phyloP scores from a whole-genome alignment of 305 asterid genomes.

The Petunia hybrid region DNA sequence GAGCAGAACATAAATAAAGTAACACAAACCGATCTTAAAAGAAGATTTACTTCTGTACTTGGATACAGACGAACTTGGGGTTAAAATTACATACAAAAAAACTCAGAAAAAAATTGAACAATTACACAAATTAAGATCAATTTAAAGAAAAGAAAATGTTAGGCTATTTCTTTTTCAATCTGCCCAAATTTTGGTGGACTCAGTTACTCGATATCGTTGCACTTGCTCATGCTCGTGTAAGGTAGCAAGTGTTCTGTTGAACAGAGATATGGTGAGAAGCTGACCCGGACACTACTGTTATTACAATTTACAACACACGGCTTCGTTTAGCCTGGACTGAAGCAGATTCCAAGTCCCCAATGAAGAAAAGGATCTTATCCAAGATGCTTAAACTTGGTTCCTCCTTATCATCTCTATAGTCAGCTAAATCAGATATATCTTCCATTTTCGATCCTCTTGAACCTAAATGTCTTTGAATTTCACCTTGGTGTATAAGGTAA shows the following conservation, averaged over 20 bases:
- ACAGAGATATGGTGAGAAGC: not conserved
- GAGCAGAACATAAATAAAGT: not conserved
- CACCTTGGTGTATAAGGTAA: slow-evolving; percentile 74
- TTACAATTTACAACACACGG: slow-evolving; percentile 46
- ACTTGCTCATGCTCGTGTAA: too few relatives aligned
- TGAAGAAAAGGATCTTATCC: slow-evolving; percentile 78
- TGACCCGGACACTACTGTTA: not conserved
- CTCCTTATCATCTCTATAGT: slow-evolving; percentile 37
- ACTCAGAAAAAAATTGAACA: not conserved
- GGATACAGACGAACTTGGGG: not conserved
- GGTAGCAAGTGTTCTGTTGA: too few relatives aligned
- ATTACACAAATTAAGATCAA: not conserved
- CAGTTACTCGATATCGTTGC: too few relatives aligned
- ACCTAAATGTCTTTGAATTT: slow-evolving; percentile 73
- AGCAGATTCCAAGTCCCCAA: slow-evolving; percentile 81
- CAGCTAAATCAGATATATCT: slow-evolving; percentile 29
- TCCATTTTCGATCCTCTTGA: slow-evolving; percentile 43
- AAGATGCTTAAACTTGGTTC: slow-evolving; percentile 52
- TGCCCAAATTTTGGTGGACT: too few relatives aligned
- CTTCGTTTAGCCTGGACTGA: slow-evolving; percentile 61
- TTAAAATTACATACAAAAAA: not conserved
- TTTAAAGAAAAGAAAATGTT: too few relatives aligned
- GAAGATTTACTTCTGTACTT: not conserved
- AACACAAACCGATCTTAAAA: not conserved
- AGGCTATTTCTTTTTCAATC: too few relatives aligned